Percentiles rank a stretch among this genome's conserved stretches.
These are phyloP conservation scores for Phyllosticta citriasiana DNA, from an alignment of 2,329 filamentous ascomycete genomes.

Conservation along the genomic window DNA sequence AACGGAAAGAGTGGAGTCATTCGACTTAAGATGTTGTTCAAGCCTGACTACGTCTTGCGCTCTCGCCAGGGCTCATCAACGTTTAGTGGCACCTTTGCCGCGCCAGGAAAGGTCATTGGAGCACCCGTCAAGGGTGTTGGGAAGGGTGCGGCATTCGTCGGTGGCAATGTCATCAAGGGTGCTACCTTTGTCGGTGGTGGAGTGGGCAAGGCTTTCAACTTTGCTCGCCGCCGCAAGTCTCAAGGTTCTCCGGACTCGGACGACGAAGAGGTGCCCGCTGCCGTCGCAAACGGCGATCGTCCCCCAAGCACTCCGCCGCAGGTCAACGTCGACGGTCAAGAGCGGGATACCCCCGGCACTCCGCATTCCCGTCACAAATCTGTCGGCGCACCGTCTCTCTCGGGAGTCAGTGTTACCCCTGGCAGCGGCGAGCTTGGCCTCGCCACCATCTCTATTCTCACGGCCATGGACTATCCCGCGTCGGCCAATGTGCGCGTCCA, in stretches of 20 bases:
- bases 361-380: conserved; percentile 26
- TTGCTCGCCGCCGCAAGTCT: conserved; percentile 48
- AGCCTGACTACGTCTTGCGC: conserved; percentile 80
- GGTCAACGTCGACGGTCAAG: conserved; percentile 22
- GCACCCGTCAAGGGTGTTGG: conserved; percentile 91
- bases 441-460: conserved; percentile 70
- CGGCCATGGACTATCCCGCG: conserved; percentile 66
- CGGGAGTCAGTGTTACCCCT: conserved; percentile 28
- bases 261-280: conserved; percentile 35
- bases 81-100: conserved; percentile 81
- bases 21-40: conserved; percentile 79
- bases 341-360: conserved; percentile 10
- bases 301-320: conserved; percentile 16
- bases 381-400: conserved; percentile 33
- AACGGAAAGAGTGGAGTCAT: conserved; percentile 85
- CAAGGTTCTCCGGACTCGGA: conserved; percentile 34
- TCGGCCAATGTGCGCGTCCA: conserved; percentile 69
- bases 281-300: conserved; percentile 18
- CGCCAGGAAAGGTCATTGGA: conserved; percentile 82
- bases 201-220: conserved; percentile 43
- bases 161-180: conserved; percentile 75
- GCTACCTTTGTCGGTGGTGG: conserved; percentile 84
- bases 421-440: conserved; percentile 56
- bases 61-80: conserved; percentile 83
- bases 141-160: conserved; percentile 60